Conservation (phyloP, 225 moss, liverwort and hornwort species). For the Bryoerythrophyllum caledonicum region DNA sequence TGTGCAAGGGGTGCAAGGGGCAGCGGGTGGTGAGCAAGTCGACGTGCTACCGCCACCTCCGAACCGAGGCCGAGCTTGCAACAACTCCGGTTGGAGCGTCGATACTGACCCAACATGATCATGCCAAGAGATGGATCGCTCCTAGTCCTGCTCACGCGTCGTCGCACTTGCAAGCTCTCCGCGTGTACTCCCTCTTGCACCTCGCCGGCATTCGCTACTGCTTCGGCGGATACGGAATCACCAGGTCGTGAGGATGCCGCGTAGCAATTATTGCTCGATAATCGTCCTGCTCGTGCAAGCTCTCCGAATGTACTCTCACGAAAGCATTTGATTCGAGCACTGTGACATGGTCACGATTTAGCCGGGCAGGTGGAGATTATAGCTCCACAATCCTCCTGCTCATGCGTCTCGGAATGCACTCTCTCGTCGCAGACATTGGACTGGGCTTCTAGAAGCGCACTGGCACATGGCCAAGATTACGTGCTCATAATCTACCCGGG, state of each 20-base stretch:
- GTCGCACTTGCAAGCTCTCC: slow-evolving; percentile 33
- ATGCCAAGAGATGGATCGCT: slow-evolving; percentile 18
- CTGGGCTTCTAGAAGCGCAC: too few relatives aligned
- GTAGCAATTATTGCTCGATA: too few relatives aligned
- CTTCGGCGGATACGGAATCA: background rate
- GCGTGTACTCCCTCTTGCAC: slow-evolving; percentile 32
- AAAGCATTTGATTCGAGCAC: too few relatives aligned
- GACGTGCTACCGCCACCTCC: slow-evolving; percentile 50
- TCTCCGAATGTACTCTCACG: too few relatives aligned
- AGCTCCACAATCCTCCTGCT: background rate
- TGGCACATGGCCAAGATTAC: slow-evolving; percentile 14
- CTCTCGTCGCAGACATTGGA: too few relatives aligned
- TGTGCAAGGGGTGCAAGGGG: slow-evolving; percentile 39
- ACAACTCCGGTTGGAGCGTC: too few relatives aligned
- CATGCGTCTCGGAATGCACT: too few relatives aligned
- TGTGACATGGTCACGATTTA: too few relatives aligned
- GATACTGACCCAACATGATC: too few relatives aligned
- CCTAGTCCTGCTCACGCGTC: slow-evolving; percentile 6
- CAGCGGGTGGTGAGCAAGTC: slow-evolving; percentile 49
- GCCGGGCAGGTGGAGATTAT: background rate
- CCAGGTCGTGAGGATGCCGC: background rate
- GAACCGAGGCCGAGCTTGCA: slow-evolving; percentile 42
- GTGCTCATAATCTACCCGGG: background rate
- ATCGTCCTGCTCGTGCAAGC: too few relatives aligned
- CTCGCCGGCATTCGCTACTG: slow-evolving; percentile 29